Percentiles rank a stretch among this genome's conserved stretches.
phyloP scores from a whole-genome alignment of 805 yeast species.

The Yarrowia sp. region DNA sequence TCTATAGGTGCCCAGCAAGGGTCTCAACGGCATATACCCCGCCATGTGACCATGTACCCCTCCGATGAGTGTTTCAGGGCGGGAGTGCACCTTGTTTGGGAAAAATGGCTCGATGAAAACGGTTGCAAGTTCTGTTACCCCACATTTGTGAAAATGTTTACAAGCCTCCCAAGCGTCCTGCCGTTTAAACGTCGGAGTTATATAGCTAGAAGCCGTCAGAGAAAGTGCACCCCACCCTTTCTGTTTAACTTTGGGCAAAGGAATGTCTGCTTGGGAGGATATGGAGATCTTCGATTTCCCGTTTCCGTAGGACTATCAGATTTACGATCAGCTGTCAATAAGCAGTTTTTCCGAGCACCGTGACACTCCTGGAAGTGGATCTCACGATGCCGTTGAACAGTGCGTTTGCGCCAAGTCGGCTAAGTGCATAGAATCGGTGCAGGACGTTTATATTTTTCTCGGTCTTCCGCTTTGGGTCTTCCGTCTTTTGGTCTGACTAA shows the following conservation, averaged over 20 bases:
- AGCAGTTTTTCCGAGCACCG: not conserved
- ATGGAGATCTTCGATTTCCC: not conserved
- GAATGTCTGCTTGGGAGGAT: conserved; percentile 10
- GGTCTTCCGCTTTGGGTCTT: conserved; percentile 2
- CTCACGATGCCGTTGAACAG: conserved; percentile 4
- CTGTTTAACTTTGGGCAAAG: not conserved
- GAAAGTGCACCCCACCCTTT: conserved; percentile 25
- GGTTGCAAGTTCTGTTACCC: not conserved
- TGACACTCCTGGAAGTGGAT: not conserved
- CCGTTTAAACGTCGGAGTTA: not conserved
- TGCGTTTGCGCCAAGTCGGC: conserved; percentile 17
- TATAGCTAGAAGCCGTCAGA: not conserved
- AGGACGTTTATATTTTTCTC: not conserved
- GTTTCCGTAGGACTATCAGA: not conserved
- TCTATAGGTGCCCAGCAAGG: not conserved
- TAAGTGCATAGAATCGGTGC: not conserved
- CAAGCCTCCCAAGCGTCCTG: not conserved
- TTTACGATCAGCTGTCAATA: not conserved
- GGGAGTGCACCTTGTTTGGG: not conserved
- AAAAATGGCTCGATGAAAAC: not conserved
- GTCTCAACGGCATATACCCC: conserved; percentile 3
- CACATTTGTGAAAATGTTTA: conserved; percentile 1
- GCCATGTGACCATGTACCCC: not conserved
- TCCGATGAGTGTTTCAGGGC: conserved; percentile 14
- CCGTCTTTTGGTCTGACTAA: not conserved